Conservation (phyloP, 2,329 filamentous ascomycete species). For the Plenodomus biglobosus region DNA sequence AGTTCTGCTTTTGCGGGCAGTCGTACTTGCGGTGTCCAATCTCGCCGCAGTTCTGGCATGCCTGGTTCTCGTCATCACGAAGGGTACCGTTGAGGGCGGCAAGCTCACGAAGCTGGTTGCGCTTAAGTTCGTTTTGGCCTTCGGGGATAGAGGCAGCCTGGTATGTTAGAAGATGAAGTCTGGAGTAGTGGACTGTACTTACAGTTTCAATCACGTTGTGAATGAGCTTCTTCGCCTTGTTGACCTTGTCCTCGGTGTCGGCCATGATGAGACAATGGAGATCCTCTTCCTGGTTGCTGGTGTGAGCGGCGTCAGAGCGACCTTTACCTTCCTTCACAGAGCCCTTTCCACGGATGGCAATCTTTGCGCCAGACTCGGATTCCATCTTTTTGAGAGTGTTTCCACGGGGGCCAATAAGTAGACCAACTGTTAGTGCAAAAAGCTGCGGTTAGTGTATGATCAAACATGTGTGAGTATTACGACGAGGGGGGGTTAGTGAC, state of each 20-base stretch:
- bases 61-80: constrained; percentile 98
- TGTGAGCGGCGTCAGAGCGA: constrained; percentile 96
- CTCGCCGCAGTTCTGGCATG: constrained; percentile 98
- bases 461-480: constrained; percentile 40
- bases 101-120: constrained; percentile 96
- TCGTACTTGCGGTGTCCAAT: constrained; percentile 99
- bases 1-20: constrained; percentile 96
- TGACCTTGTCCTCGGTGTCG: constrained; percentile 98
- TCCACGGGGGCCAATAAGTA: constrained; percentile 99
- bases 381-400: constrained; percentile 99
- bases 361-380: constrained; percentile 93
- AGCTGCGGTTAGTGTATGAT: constrained; percentile 84
- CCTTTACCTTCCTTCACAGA: constrained; percentile 99
- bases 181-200: constrained; percentile 49
- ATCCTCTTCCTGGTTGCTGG: constrained; percentile 99
- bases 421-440: constrained; percentile 87
- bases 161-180: constrained; percentile 32
- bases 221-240: constrained; percentile 97
- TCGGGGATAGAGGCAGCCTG: constrained; percentile 98
- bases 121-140: constrained; percentile 97
- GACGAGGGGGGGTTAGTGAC: constrained; percentile 46
- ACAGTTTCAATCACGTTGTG: constrained; percentile 99
- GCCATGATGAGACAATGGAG: constrained; percentile 99
- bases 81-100: constrained; percentile 98
- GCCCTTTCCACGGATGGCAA: constrained; percentile 98